Conservation (phyloP, 2,329 filamentous ascomycete genomes). For the Fusarium fracticaudum region DNA sequence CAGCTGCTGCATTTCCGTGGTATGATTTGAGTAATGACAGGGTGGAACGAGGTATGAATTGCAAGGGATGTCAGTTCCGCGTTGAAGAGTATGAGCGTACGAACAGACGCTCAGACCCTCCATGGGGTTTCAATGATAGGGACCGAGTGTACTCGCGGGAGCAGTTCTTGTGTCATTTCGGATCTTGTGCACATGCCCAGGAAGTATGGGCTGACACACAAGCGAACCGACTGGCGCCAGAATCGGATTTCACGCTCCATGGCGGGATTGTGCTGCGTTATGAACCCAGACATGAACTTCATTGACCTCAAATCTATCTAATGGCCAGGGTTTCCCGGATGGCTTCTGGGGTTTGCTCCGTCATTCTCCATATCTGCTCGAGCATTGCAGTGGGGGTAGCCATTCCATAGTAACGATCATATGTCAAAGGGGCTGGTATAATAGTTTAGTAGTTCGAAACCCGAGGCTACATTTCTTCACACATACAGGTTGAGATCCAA, state of each 20-base stretch:
- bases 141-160: conserved; percentile 3
- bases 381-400: too few species aligned
- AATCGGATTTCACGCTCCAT: background rate
- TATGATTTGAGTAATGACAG: background rate
- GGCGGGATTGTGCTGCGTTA: background rate
- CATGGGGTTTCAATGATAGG: conserved; percentile 17
- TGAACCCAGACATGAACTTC: background rate
- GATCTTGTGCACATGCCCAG: background rate
- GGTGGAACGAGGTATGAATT: conserved; percentile 1
- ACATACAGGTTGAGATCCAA: background rate
- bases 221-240: background rate
- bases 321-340: too few species aligned
- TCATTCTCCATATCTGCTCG: background rate
- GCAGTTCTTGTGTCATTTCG: conserved; percentile 8
- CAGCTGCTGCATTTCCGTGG: conserved; percentile 1
- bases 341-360: fast-evolving
- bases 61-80: conserved; percentile 22
- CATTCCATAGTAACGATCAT: too few species aligned
- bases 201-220: background rate
- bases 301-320: background rate
- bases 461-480: background rate
- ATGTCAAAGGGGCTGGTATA: background rate
- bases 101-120: background rate
- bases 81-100: background rate
- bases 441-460: background rate